A percentile compares a stretch with the other conserved stretches of the same genome.
Conservation (phyloP, 108 stramenopile species). For the Schizochytrium sp. region DNA sequence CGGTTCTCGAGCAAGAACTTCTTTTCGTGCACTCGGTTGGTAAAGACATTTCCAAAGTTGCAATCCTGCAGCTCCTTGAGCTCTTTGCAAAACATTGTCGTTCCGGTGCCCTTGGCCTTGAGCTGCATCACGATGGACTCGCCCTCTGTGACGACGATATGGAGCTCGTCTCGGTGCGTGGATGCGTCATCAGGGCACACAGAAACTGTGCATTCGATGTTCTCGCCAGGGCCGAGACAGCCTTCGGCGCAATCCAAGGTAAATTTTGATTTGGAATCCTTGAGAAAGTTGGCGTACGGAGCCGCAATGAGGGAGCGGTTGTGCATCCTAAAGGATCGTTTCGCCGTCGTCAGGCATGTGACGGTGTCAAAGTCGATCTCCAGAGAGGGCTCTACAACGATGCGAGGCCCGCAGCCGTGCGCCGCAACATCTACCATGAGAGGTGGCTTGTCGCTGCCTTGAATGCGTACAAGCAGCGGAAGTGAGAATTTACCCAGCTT, state of each 20-base stretch:
- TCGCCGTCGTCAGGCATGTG: constrained; percentile 37
- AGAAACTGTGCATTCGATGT: constrained; percentile 28
- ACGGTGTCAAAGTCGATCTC: constrained; percentile 47
- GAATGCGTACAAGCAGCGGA: constrained; percentile 35
- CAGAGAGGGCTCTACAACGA: constrained; percentile 22
- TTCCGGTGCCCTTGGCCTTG: constrained; percentile 43
- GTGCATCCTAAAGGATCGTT: constrained; percentile 22
- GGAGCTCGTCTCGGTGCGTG: constrained; percentile 48
- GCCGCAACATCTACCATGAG: constrained; percentile 36
- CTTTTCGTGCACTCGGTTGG: constrained; percentile 30
- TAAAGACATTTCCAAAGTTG: constrained; percentile 49
- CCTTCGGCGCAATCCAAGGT: constrained; percentile 45
- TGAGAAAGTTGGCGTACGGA: constrained; percentile 45
- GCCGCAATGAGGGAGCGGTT: constrained; percentile 48
- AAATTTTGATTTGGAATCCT: constrained; percentile 46
- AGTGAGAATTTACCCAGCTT: constrained; percentile 47
- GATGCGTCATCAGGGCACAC: constrained; percentile 50
- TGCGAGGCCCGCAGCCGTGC: constrained; percentile 36
- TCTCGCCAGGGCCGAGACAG: constrained; percentile 44
- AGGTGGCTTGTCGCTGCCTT: constrained; percentile 47
- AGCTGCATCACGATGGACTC: constrained; percentile 32
- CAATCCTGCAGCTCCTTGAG: constrained; percentile 25
- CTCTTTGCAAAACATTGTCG: constrained; percentile 50
- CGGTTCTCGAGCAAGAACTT: constrained; percentile 58
- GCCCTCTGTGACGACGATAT: constrained; percentile 50